Percentiles rank a stretch among this genome's conserved stretches.
These are phyloP conservation scores for Botryotinia globosa DNA, from an alignment of 2,329 filamentous ascomycete genomes.

Conservation along the genomic window DNA sequence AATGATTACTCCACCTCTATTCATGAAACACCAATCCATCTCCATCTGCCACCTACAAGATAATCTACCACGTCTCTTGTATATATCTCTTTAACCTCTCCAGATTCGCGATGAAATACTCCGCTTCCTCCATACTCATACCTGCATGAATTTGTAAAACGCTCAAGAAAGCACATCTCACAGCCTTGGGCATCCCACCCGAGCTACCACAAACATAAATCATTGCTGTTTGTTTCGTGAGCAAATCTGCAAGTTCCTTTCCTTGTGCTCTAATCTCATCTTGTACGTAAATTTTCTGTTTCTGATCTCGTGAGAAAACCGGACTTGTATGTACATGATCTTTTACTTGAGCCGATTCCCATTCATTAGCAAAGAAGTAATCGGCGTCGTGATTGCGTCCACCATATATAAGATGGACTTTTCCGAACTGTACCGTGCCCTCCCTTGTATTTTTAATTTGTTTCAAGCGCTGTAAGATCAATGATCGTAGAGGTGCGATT, in stretches of 20 bases:
- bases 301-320: slow-evolving; percentile 70
- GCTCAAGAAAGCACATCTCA: slow-evolving; percentile 64
- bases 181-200: slow-evolving; percentile 68
- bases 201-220: slow-evolving; percentile 58
- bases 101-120: slow-evolving; percentile 53
- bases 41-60: neutral
- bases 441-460: slow-evolving; percentile 25
- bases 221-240: slow-evolving; percentile 53
- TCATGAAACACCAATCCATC: neutral
- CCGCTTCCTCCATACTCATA: slow-evolving; percentile 47
- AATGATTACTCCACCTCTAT: neutral
- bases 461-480: slow-evolving; percentile 69
- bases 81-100: slow-evolving; percentile 62
- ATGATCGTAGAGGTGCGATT: slow-evolving; percentile 75
- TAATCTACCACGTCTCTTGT: slow-evolving; percentile 64
- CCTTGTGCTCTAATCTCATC: slow-evolving; percentile 37
- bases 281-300: slow-evolving; percentile 65
- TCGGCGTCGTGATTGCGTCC: slow-evolving; percentile 73
- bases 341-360: slow-evolving; percentile 47
- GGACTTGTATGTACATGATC: slow-evolving; percentile 48
- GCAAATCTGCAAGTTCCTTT: slow-evolving; percentile 43
- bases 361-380: slow-evolving; percentile 79
- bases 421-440: slow-evolving; percentile 31
- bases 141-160: slow-evolving; percentile 46
- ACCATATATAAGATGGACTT: slow-evolving; percentile 71